A percentile compares a stretch with the other conserved stretches of the same genome.
Conservation (phyloP, 352 stramenopile species). For the Halophytophthora polymorphica region DNA sequence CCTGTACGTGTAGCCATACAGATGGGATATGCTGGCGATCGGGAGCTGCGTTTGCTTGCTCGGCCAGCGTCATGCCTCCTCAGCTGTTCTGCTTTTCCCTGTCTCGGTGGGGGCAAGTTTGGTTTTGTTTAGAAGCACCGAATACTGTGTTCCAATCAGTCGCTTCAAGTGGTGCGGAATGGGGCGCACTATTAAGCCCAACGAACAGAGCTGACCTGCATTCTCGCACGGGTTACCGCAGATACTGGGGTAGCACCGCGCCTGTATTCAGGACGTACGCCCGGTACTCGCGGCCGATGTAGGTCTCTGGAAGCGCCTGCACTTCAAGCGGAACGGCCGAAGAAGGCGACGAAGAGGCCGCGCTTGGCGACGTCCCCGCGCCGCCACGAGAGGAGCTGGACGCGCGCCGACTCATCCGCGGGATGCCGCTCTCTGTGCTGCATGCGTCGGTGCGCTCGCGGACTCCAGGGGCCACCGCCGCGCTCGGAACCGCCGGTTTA, state of each 20-base stretch:
- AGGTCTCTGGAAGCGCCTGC: slow-evolving; percentile 41
- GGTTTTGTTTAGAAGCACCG: too few species aligned
- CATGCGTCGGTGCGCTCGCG: neutral
- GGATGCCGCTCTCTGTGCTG: neutral
- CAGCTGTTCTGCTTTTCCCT: too few species aligned
- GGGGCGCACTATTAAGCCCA: neutral
- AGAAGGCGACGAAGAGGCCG: slow-evolving; percentile 7
- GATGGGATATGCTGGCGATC: too few species aligned
- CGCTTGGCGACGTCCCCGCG: slow-evolving; percentile 9
- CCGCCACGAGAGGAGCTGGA: neutral
- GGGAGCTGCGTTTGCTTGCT: too few species aligned
- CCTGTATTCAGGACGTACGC: slow-evolving; percentile 38
- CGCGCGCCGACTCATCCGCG: neutral
- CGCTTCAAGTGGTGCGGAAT: too few species aligned
- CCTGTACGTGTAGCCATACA: too few species aligned
- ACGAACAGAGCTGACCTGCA: too few species aligned
- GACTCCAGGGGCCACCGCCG: slow-evolving; percentile 3
- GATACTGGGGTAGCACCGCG: slow-evolving; percentile 33
- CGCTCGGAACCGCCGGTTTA: slow-evolving; percentile 22
- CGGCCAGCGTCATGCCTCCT: too few species aligned
- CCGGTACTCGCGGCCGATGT: slow-evolving; percentile 59
- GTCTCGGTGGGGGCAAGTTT: too few species aligned
- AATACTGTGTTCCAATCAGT: too few species aligned
- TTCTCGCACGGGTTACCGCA: slow-evolving; percentile 11
- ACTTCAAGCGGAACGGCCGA: slow-evolving; percentile 14